Percentiles rank a stretch among this genome's conserved stretches.
These are phyloP conservation scores for Pelargonium cotyledonis DNA, from an alignment of 441 rosid genomes.

Conservation along the genomic window DNA sequence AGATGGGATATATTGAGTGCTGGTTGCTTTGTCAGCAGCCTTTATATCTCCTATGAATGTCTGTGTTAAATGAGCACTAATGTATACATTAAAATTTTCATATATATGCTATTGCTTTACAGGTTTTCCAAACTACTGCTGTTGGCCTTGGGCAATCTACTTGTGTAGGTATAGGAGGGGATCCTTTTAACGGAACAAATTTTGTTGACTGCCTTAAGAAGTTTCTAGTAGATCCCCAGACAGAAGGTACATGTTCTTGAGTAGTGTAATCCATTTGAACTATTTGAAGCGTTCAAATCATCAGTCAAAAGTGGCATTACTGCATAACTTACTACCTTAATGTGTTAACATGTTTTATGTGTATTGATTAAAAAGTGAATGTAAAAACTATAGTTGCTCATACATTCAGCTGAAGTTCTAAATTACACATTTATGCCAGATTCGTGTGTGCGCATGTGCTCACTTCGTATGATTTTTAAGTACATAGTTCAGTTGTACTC, in stretches of 20 bases:
- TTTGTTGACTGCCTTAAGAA: conserved; percentile 25
- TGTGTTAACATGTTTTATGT: no score
- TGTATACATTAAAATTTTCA: not conserved
- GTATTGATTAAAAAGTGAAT: no score
- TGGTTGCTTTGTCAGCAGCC: not conserved
- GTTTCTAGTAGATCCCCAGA: conserved; percentile 29
- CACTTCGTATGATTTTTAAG: no score
- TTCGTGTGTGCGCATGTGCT: no score
- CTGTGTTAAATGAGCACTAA: not conserved
- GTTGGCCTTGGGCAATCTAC: conserved; percentile 26
- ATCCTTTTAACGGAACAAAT: conserved; percentile 28
- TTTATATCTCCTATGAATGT: not conserved
- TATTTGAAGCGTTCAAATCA: not conserved
- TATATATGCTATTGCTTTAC: conserved; percentile 1
- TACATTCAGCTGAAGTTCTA: not conserved
- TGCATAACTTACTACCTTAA: no score
- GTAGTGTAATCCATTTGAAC: not conserved
- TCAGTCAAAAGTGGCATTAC: not conserved
- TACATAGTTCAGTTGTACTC: no score
- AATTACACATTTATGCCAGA: not conserved
- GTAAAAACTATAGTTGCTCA: not conserved
- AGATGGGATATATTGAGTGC: not conserved
- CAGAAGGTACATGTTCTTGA: conserved; percentile 12
- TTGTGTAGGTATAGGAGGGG: conserved; percentile 29
- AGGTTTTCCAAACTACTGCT: conserved; percentile 29